These are phyloP conservation scores for Colletotrichum sp. DNA, from an alignment of 2,329 filamentous ascomycete species.

Conservation along the genomic window DNA sequence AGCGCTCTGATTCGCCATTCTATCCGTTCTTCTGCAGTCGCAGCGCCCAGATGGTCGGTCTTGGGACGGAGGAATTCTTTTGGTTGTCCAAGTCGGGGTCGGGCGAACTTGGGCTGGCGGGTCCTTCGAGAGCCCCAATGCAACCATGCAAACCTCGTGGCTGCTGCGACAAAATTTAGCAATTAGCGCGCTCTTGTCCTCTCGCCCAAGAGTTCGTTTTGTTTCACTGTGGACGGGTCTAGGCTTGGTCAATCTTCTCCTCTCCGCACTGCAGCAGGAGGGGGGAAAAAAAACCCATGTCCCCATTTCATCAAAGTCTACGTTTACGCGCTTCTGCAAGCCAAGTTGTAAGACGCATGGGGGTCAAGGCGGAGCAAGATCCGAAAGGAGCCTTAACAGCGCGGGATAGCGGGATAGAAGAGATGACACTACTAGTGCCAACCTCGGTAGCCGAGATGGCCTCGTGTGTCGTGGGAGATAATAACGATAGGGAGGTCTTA, in stretches of 20 bases:
- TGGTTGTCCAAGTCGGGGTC: slow-evolving; percentile 9
- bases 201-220: slow-evolving; percentile 14
- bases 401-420: neutral
- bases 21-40: neutral
- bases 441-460: neutral
- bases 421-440: slow-evolving; percentile 1
- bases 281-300: neutral
- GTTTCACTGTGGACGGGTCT: slow-evolving; percentile 13
- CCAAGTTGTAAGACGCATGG: neutral
- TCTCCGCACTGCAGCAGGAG: neutral
- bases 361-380: neutral
- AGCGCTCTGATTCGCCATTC: neutral
- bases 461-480: neutral
- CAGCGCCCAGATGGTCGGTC: neutral
- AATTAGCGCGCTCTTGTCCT: neutral
- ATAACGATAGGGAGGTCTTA: neutral
- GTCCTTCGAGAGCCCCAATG: neutral
- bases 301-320: neutral
- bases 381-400: neutral
- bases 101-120: slow-evolving; percentile 10
- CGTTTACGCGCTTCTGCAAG: neutral
- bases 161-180: neutral
- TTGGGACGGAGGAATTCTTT: slow-evolving; percentile 1
- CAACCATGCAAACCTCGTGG: slow-evolving; percentile 9
- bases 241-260: slow-evolving; percentile 9